Evolutionary conservation across 768 basidiomycete species (phyloP).

Genomic region (Collybia nuda): DNA sequence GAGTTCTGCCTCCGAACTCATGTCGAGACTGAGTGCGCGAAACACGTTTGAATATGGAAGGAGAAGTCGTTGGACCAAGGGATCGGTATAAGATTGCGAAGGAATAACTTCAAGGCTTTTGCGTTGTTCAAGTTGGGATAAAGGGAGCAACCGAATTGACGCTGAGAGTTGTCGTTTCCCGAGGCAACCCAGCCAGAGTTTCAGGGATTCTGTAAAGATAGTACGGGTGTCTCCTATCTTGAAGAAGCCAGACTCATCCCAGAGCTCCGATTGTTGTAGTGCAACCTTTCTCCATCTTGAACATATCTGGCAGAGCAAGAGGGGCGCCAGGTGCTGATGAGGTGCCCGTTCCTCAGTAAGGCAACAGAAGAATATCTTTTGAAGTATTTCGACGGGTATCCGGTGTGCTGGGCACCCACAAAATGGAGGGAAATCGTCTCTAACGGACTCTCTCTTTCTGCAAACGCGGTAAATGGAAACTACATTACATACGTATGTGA

Average conservation of each 20-base stretch:
- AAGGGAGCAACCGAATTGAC: no score
- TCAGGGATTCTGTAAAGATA: not conserved
- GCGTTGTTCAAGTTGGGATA: no score
- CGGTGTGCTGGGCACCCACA: slow-evolving; percentile 4
- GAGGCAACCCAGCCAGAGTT: not conserved
- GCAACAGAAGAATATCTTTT: slow-evolving; percentile 11
- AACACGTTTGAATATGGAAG: no score
- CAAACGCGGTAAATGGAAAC: no score
- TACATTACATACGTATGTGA: no score
- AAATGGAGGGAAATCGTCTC: no score
- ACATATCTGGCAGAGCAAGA: not conserved
- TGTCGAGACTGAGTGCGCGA: no score
- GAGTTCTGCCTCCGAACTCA: no score
- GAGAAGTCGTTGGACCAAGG: no score
- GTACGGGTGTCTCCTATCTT: not conserved
- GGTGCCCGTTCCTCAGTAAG: not conserved
- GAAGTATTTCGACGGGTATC: slow-evolving; percentile 15
- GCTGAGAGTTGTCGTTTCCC: not conserved
- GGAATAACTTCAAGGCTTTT: no score
- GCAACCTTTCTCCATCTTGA: not conserved
- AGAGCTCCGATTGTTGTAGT: not conserved
- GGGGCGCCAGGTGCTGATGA: not conserved
- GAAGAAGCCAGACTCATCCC: not conserved
- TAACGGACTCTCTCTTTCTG: no score
- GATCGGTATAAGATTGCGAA: no score